Evolutionary conservation across 192 early-diverging fungal species (phyloP).

Genomic region (Podila verticillata): DNA sequence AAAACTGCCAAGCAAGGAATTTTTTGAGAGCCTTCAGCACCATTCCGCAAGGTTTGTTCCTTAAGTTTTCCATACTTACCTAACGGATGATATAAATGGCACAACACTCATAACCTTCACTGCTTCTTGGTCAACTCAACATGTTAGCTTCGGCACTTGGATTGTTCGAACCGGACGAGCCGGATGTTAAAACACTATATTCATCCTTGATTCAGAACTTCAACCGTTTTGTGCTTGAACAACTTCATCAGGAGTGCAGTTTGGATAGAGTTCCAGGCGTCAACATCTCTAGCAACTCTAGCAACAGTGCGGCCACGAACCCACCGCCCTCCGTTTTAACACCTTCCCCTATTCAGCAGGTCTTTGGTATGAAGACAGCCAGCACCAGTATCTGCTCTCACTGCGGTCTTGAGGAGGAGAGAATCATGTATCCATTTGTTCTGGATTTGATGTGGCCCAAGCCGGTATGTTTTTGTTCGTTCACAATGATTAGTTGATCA

Average conservation of each 20-base stretch:
- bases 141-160: conserved; percentile 79
- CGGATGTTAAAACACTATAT: conserved; percentile 67
- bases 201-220: conserved; percentile 86
- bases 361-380: conserved; percentile 74
- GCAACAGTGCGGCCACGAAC: conserved; percentile 12
- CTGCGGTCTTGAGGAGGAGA: conserved; percentile 67
- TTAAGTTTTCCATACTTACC: neutral
- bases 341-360: conserved; percentile 68
- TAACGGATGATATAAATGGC: neutral
- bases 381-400: conserved; percentile 72
- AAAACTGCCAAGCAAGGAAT: conserved; percentile 95
- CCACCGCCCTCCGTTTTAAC: conserved; percentile 15
- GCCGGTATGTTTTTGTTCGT: conserved; percentile 46
- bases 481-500: neutral
- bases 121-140: neutral
- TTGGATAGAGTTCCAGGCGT: conserved; percentile 35
- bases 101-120: neutral
- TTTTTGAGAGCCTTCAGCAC: conserved; percentile 87
- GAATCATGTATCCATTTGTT: conserved; percentile 81
- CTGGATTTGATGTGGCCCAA: conserved; percentile 86
- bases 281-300: conserved; percentile 12
- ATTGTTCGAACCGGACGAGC: conserved; percentile 87
- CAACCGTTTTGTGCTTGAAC: conserved; percentile 92
- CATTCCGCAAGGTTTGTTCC: conserved; percentile 77
- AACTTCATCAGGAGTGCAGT: conserved; percentile 81